Conservation (phyloP, 1,284 basidiomycete genomes). For the Volvariella surrecta region DNA sequence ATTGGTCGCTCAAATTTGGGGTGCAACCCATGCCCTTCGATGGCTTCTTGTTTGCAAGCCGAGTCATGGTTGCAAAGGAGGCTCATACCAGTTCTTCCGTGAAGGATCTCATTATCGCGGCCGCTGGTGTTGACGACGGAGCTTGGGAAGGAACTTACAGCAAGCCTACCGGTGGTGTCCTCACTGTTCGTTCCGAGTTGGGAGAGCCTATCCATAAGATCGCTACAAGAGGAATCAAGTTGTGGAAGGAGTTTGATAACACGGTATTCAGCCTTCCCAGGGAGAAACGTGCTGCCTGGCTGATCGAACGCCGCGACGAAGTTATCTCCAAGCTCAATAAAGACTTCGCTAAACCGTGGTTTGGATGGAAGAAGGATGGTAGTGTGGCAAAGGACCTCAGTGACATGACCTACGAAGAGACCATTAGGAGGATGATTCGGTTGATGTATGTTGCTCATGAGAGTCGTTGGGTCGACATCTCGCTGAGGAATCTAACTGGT, state of each 20-base stretch:
- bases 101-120: slow-evolving; percentile 94
- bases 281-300: slow-evolving; percentile 90
- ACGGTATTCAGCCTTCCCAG: slow-evolving; percentile 92
- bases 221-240: slow-evolving; percentile 90
- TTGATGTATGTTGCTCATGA: slow-evolving; percentile 93
- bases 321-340: slow-evolving; percentile 90
- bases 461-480: slow-evolving; percentile 89
- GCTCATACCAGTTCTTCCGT: slow-evolving; percentile 91
- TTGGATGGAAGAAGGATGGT: slow-evolving; percentile 90
- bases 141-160: slow-evolving; percentile 95
- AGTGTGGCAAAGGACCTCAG: slow-evolving; percentile 78
- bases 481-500: slow-evolving; percentile 91
- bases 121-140: slow-evolving; percentile 85
- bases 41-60: slow-evolving; percentile 91
- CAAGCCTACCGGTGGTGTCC: slow-evolving; percentile 91
- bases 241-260: slow-evolving; percentile 98
- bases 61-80: slow-evolving; percentile 98
- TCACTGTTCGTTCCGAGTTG: slow-evolving; percentile 96
- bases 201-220: slow-evolving; percentile 99
- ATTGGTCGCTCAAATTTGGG: slow-evolving; percentile 86
- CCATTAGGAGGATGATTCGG: slow-evolving; percentile 82
- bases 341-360: slow-evolving; percentile 97
- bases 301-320: slow-evolving; percentile 81
- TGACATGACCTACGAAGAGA: slow-evolving; percentile 99
- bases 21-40: slow-evolving; percentile 99